Base-by-base conservation (phyloP, 768 basidiomycete genomes). In the Tylopilus sp. region DNA sequence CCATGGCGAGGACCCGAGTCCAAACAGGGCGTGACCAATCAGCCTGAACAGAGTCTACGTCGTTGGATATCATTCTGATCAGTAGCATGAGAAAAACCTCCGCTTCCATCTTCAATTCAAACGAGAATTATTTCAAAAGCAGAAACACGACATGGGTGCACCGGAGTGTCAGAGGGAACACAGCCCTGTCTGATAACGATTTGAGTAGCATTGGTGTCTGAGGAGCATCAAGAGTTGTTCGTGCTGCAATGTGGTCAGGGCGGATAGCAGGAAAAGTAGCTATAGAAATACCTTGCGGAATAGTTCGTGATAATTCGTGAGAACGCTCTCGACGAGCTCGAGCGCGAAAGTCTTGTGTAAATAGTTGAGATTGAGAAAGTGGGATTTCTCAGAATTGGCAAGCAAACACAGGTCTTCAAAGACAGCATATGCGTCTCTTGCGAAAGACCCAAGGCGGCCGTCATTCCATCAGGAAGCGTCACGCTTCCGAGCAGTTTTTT, bases 261-360 rank as follows among this genome's bases (percentile, higher is more conserved):
- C 19, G 31, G 29, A 31, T 9, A 6, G 47, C 6, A 26, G 21
- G 9, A 19, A 5, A 51, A 30, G 41, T 1, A 25, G 22, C 8
- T n/a, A 24, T 1, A 25, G 22, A 65, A 74, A 33, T 60, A 89
- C 94, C 76, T 87, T 82, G 47, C 87, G 80, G 66, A 95, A 94
- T 0, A 92, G 76, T n/a, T 78, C 80, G 57, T 92, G 86, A 61
- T 95, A 94, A 65, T 95, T 94, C 8, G 92, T 94, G 46, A 99
- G 74, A 3, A 98, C 91, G 62, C 95, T 98, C 73, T 99, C 96
- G 33, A 98, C 92, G 48, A 98, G 74, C 71, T 99, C 96, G n/a
- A 99, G 73, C 0, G 94, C 92, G 60, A 98, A 98, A 0, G 97
- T 98, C 70, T 94, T 87, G 62, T 89, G 90, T 41, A 98, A 74